phyloP scores from a whole-genome alignment of 2,329 filamentous ascomycete genomes.

The Aspergillus persii region DNA sequence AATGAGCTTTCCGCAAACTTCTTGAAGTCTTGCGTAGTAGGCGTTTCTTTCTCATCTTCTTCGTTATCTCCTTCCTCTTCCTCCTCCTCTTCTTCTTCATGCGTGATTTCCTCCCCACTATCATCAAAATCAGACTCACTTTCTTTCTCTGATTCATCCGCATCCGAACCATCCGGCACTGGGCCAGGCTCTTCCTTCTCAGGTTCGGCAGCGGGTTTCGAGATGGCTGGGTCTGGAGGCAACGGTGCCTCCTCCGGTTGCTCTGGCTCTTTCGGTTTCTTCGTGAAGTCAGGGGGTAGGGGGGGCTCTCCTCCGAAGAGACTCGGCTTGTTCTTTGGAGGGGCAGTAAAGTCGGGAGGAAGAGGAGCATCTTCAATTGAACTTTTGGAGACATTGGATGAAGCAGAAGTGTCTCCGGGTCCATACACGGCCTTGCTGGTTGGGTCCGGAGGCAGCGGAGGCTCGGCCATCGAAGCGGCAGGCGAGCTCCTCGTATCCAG shows the following conservation, averaged over 20 bases:
- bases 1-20: constrained; percentile 47
- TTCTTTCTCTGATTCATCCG: constrained; percentile 31
- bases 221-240: constrained; percentile 26
- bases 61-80: constrained; percentile 25
- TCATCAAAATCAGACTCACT: constrained; percentile 41
- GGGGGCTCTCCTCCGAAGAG: constrained; percentile 21
- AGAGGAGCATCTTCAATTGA: constrained; percentile 42
- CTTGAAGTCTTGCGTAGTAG: constrained; percentile 35
- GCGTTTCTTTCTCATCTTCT: constrained; percentile 25
- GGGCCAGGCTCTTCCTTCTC: constrained; percentile 24
- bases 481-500: constrained; percentile 31
- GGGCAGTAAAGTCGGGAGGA: constrained; percentile 29
- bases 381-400: constrained; percentile 42
- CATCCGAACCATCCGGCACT: constrained; percentile 37
- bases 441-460: constrained; percentile 47
- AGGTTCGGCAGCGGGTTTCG: constrained; percentile 18
- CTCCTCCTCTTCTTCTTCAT: constrained; percentile 11
- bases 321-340: constrained; percentile 15
- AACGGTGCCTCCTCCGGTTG: constrained; percentile 20
- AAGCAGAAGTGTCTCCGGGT: constrained; percentile 49
- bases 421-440: constrained; percentile 47
- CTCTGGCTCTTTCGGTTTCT: constrained; percentile 10
- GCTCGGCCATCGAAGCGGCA: constrained; percentile 20
- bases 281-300: constrained; percentile 14
- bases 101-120: constrained; percentile 10